Evolutionary conservation across 441 rosid species (phyloP).

Genomic region (Brassica hybrid): DNA sequence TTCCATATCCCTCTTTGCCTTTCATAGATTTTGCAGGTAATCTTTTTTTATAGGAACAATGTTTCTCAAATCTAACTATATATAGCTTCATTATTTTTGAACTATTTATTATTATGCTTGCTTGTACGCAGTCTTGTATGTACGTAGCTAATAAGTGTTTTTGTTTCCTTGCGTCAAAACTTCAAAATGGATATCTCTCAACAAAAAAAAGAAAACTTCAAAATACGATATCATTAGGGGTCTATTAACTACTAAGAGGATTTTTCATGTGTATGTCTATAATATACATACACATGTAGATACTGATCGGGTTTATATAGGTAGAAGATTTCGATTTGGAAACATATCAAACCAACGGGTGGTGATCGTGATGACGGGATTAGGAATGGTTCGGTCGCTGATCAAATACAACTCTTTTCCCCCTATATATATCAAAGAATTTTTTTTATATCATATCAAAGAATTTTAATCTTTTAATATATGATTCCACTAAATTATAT

Average conservation of each 20-base stretch:
- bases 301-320: slow-evolving; percentile 35
- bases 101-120: too few species aligned
- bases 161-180: too few species aligned
- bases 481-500: neutral
- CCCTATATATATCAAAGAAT: neutral
- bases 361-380: slow-evolving; percentile 66
- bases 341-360: slow-evolving; percentile 48
- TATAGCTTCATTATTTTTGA: neutral
- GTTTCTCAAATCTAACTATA: neutral
- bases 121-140: too few species aligned
- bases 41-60: neutral
- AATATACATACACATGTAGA: neutral
- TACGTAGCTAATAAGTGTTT: too few species aligned
- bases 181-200: too few species aligned
- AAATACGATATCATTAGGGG: too few species aligned
- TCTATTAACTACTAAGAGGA: neutral
- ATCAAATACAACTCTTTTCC: neutral
- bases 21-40: slow-evolving; percentile 62
- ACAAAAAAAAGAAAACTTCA: too few species aligned
- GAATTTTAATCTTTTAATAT: neutral
- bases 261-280: neutral
- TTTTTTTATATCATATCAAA: neutral
- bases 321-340: slow-evolving; percentile 68
- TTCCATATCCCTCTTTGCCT: slow-evolving; percentile 44
- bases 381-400: slow-evolving; percentile 62